These are phyloP conservation scores for Bruguiera parviflora DNA, from an alignment of 345 rosid genomes.

Conservation along the genomic window DNA sequence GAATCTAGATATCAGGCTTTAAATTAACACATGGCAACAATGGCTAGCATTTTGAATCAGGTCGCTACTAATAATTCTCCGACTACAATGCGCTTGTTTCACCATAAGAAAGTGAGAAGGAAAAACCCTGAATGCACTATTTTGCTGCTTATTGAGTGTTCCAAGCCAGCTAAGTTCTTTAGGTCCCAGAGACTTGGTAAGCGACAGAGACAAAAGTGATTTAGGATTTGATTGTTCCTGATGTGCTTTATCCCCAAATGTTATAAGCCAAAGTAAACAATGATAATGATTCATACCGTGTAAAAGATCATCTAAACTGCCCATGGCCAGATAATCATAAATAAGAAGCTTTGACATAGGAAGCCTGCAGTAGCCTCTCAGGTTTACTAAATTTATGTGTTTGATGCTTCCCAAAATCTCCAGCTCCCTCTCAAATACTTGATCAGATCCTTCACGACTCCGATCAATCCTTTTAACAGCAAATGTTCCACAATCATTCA, in stretches of 20 bases:
- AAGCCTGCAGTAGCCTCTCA: slow-evolving; percentile 91
- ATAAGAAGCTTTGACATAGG: slow-evolving; percentile 82
- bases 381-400: slow-evolving; percentile 87
- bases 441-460: slow-evolving; percentile 84
- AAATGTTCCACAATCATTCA: slow-evolving; percentile 97
- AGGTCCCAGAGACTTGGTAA: too few species aligned
- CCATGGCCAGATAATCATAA: slow-evolving; percentile 83
- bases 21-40: too few species aligned
- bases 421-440: slow-evolving; percentile 87
- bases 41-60: too few species aligned
- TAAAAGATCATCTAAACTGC: slow-evolving; percentile 84
- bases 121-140: too few species aligned
- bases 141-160: neutral
- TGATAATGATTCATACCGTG: slow-evolving; percentile 49
- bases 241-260: neutral
- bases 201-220: neutral
- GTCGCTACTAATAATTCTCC: too few species aligned
- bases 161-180: too few species aligned
- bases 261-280: neutral
- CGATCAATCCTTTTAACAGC: slow-evolving; percentile 92
- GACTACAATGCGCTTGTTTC: too few species aligned
- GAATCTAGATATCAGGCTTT: too few species aligned
- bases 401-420: slow-evolving; percentile 95
- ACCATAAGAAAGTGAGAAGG: too few species aligned
- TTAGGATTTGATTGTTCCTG: neutral